phyloP scores from a whole-genome alignment of 345 rosid species.

The Eucalyptus viminalis region DNA sequence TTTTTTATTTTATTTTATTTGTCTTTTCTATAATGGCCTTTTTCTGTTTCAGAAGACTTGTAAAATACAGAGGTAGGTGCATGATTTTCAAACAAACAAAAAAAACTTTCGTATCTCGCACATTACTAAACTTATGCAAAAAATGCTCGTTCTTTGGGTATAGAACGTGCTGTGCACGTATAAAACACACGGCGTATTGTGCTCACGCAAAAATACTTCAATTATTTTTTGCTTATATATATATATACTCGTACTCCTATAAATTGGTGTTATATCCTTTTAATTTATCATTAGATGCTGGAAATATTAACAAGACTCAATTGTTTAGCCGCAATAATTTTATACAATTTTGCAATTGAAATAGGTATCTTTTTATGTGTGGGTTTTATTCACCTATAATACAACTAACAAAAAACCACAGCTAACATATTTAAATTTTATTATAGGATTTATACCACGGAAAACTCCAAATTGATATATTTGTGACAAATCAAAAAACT shows the following conservation, averaged over 20 bases:
- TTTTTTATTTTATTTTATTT: no score
- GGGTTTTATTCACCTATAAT: background rate
- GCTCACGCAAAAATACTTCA: background rate
- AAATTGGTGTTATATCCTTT: background rate
- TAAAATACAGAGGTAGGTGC: background rate
- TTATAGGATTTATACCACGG: background rate
- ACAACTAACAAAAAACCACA: background rate
- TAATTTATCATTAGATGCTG: background rate
- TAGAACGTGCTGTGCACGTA: background rate
- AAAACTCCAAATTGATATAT: background rate
- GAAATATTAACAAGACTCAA: background rate
- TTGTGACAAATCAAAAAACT: no score
- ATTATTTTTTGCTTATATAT: background rate
- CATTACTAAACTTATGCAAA: background rate
- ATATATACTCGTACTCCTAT: background rate
- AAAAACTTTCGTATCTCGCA: background rate
- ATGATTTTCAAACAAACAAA: background rate
- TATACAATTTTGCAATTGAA: background rate
- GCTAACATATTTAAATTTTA: background rate
- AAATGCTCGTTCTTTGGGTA: background rate
- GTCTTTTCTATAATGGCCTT: background rate
- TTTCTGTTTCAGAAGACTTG: background rate
- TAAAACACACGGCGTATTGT: no score
- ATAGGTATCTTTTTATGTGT: background rate
- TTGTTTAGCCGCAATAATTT: background rate